A percentile compares a stretch with the other conserved stretches of the same genome.
phyloP scores from a whole-genome alignment of 495 filamentous ascomycete genomes.

The Penicillium steckii region DNA sequence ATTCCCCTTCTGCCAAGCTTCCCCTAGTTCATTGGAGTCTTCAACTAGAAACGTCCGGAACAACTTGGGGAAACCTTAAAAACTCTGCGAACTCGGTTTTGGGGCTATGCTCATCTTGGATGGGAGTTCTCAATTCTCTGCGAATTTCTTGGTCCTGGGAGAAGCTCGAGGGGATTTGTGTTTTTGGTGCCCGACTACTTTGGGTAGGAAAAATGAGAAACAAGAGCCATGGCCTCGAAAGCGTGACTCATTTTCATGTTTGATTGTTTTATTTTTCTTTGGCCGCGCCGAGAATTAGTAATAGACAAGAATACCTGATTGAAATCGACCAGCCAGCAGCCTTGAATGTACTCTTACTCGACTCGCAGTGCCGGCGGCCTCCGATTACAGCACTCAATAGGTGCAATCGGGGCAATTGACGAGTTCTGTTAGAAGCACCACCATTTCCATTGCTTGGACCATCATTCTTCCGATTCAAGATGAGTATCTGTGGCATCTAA shows the following conservation, averaged over 20 bases:
- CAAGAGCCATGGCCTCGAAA: background rate
- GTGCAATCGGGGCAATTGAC: no score
- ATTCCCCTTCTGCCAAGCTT: background rate
- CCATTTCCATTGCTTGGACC: no score
- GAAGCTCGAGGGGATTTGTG: no score
- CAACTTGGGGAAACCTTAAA: background rate
- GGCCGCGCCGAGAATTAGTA: background rate
- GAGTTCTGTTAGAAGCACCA: no score
- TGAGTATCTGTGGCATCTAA: no score
- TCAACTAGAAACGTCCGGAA: background rate
- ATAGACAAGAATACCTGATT: background rate
- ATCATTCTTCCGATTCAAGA: no score
- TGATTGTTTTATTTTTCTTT: background rate
- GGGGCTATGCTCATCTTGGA: background rate
- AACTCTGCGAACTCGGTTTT: background rate
- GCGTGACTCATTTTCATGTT: background rate
- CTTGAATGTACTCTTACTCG: background rate
- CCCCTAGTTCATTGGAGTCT: background rate
- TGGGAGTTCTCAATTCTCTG: background rate
- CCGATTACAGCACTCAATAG: no score
- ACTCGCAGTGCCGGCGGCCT: background rate
- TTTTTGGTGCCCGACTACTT: background rate
- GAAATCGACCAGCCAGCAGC: background rate
- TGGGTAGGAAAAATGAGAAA: background rate
- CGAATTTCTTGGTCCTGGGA: background rate